These are phyloP conservation scores for Colletotrichum sublineola DNA, from an alignment of 2,329 filamentous ascomycete genomes.

Conservation along the genomic window DNA sequence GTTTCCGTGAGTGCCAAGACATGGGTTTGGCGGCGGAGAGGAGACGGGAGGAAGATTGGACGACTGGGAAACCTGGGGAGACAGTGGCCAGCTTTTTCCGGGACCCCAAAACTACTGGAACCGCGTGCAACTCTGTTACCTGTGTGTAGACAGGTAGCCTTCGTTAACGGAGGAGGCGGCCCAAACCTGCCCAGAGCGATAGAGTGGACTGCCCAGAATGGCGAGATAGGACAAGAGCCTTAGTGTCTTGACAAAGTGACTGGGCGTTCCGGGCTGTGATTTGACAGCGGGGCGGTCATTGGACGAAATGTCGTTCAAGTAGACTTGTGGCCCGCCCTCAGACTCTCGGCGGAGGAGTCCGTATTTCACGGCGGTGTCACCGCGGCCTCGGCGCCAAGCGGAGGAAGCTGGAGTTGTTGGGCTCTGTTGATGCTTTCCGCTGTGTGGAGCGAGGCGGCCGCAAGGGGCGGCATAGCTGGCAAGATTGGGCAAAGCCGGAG, in stretches of 20 bases:
- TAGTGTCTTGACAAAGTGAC: slow-evolving; percentile 30
- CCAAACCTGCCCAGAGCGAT: slow-evolving; percentile 27
- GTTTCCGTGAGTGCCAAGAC: slow-evolving; percentile 22
- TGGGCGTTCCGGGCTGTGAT: slow-evolving; percentile 9
- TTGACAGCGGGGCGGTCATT: slow-evolving; percentile 7
- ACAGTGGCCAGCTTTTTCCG: background rate
- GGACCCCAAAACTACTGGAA: slow-evolving; percentile 8
- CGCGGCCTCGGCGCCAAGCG: slow-evolving; percentile 37
- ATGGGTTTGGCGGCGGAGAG: slow-evolving; percentile 1
- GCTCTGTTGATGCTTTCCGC: slow-evolving; percentile 19
- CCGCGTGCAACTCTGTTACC: background rate
- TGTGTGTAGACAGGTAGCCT: background rate
- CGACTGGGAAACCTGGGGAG: slow-evolving; percentile 7
- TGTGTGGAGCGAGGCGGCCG: background rate
- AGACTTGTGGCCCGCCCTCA: slow-evolving; percentile 9
- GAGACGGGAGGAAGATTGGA: slow-evolving; percentile 12
- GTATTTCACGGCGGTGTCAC: slow-evolving; percentile 25
- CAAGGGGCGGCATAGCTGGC: background rate
- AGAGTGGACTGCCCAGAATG: slow-evolving; percentile 29
- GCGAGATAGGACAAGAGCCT: slow-evolving; percentile 28
- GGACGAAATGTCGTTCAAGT: slow-evolving; percentile 5
- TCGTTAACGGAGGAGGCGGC: background rate
- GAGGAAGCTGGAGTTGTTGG: slow-evolving; percentile 9
- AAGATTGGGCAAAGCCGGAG: background rate
- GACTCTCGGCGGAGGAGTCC: slow-evolving; percentile 29